phyloP scores from a whole-genome alignment of 2,329 filamentous ascomycete genomes.

The Alternaria dauci region DNA sequence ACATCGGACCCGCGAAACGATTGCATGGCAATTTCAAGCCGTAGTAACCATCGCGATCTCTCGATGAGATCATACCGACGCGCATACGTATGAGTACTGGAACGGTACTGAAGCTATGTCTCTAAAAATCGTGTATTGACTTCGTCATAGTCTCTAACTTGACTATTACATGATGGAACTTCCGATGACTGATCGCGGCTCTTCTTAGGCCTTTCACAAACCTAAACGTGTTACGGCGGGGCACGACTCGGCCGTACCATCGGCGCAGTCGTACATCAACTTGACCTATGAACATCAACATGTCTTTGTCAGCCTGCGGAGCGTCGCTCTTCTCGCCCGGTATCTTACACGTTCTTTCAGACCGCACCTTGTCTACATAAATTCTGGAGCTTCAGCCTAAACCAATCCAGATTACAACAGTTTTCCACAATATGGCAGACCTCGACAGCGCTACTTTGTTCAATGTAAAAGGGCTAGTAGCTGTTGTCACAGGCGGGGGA shows the following conservation, averaged over 20 bases:
- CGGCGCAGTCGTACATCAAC: not conserved
- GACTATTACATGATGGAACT: too few species aligned
- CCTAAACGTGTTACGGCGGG: not conserved
- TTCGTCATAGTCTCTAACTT: too few species aligned
- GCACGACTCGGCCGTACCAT: not conserved
- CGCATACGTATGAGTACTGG: too few species aligned
- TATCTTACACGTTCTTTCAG: not conserved
- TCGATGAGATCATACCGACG: fast-evolving
- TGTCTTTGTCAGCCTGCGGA: not conserved
- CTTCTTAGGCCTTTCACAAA: not conserved
- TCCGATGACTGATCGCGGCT: not conserved
- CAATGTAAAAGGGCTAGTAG: not conserved
- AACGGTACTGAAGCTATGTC: too few species aligned
- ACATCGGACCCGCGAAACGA: too few species aligned
- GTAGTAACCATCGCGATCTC: too few species aligned
- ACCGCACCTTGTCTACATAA: not conserved
- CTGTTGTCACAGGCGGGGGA: not conserved
- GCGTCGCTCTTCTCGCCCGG: not conserved
- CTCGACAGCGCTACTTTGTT: not conserved
- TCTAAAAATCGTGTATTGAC: too few species aligned
- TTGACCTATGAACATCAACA: not conserved
- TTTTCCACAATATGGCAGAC: not conserved
- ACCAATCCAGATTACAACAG: not conserved
- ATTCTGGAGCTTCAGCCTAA: fast-evolving
- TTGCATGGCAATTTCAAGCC: too few species aligned